These are phyloP conservation scores for Tulasnella sp. DNA, from an alignment of 768 basidiomycete genomes.

Conservation along the genomic window DNA sequence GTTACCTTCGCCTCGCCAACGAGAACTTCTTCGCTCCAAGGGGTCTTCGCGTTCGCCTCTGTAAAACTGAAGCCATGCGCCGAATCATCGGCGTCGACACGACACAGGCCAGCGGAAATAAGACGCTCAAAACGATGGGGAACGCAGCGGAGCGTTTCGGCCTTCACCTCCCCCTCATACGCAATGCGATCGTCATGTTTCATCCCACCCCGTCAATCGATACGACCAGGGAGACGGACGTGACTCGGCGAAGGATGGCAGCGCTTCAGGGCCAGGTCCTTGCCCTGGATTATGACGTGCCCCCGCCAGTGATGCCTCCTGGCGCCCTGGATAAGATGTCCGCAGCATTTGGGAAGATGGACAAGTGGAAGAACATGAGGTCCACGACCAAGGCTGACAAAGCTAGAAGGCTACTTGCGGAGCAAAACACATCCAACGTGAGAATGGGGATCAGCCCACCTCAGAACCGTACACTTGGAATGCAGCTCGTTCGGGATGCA, in stretches of 20 bases:
- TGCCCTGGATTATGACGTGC: conserved; percentile 8
- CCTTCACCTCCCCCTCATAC: neutral
- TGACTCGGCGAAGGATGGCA: neutral
- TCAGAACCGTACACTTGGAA: neutral
- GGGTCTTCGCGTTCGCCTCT: conserved; percentile 8
- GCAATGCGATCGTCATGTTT: neutral
- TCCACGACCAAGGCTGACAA: neutral
- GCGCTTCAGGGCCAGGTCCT: neutral
- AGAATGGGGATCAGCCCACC: neutral
- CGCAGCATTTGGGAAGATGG: conserved; percentile 4
- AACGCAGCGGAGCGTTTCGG: conserved; percentile 1
- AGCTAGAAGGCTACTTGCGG: neutral
- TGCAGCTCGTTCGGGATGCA: neutral
- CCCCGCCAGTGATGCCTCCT: neutral
- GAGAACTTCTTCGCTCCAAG: conserved; percentile 8
- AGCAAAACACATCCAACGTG: neutral
- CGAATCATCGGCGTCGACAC: neutral
- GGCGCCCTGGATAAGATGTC: conserved; percentile 5
- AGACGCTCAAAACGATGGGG: neutral
- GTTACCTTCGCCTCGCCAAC: conserved; percentile 14
- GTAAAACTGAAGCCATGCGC: conserved; percentile 9
- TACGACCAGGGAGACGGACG: neutral
- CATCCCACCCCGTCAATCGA: neutral
- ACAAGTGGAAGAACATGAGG: neutral
- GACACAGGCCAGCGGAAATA: neutral